Percentiles rank a stretch among this genome's conserved stretches.
Evolutionary conservation across 306 rosid genomes (phyloP).

Genomic region (Dalbergia cochinchinensis): DNA sequence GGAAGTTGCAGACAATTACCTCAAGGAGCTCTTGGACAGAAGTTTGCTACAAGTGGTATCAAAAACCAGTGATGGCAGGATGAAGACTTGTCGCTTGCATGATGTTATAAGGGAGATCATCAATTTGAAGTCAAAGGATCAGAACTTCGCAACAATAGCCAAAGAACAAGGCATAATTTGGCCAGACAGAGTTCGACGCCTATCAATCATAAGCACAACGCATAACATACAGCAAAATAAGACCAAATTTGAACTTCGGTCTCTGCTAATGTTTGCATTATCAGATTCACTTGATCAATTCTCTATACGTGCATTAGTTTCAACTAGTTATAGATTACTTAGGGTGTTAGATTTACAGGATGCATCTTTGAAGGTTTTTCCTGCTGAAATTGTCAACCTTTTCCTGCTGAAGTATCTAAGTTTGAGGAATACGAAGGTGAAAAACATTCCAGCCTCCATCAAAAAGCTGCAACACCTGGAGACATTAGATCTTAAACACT

Average conservation of each 20-base stretch:
- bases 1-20: conserved; percentile 70
- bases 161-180: conserved; percentile 55
- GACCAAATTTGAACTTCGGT: conserved; percentile 54
- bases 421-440: conserved; percentile 60
- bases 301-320: conserved; percentile 25
- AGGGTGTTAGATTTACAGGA: conserved; percentile 59
- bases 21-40: conserved; percentile 65
- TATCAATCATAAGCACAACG: conserved; percentile 51
- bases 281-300: conserved; percentile 52
- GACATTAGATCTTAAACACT: conserved; percentile 65
- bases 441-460: conserved; percentile 55
- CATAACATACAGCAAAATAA: conserved; percentile 46
- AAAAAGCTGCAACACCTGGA: conserved; percentile 58
- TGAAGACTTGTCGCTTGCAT: conserved; percentile 60
- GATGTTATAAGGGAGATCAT: conserved; percentile 65
- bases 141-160: conserved; percentile 61
- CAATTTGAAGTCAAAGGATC: conserved; percentile 59
- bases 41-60: conserved; percentile 59
- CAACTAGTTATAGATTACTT: conserved; percentile 51
- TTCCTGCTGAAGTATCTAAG: conserved; percentile 60
- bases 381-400: conserved; percentile 55
- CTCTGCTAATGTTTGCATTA: conserved; percentile 61
- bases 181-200: conserved; percentile 66
- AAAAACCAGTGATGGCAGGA: conserved; percentile 54
- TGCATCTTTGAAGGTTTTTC: conserved; percentile 56